Percentiles rank a stretch among this genome's conserved stretches.
These are phyloP conservation scores for Acmispon strigosus DNA, from an alignment of 306 rosid species.

Conservation along the genomic window DNA sequence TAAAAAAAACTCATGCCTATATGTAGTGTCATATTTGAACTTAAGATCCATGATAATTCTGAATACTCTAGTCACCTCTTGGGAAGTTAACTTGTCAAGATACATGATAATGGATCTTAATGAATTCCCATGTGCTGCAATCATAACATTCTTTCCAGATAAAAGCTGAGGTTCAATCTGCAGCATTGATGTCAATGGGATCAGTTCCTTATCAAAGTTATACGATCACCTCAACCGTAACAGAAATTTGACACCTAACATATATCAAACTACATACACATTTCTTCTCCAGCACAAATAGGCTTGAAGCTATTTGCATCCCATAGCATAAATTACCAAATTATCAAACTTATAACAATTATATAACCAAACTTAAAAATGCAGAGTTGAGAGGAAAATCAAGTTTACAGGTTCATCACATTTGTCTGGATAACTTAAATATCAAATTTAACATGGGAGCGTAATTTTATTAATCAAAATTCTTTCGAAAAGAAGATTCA, in stretches of 20 bases:
- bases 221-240: not conserved
- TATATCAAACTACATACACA: not conserved
- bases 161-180: constrained; percentile 90
- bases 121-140: constrained; percentile 98
- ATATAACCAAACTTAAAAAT: not conserved
- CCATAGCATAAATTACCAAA: constrained; percentile 2
- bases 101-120: constrained; percentile 97
- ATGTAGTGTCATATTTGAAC: not conserved
- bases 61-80: constrained; percentile 59
- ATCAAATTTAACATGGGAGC: not conserved
- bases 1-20: not conserved
- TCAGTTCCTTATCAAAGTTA: constrained; percentile 23
- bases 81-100: constrained; percentile 92
- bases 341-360: not conserved
- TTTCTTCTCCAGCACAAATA: not conserved
- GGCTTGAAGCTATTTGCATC: not conserved
- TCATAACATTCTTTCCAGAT: constrained; percentile 93
- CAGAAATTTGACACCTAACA: constrained; percentile 4
- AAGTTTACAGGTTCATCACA: not conserved
- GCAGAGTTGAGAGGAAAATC: not conserved
- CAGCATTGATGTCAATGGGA: constrained; percentile 18
- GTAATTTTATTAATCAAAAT: not conserved
- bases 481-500: not conserved
- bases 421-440: not conserved
- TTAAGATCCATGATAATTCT: not conserved